A percentile compares a stretch with the other conserved stretches of the same genome.
These are phyloP conservation scores for Physaria fendleri DNA, from an alignment of 345 rosid species.

Conservation along the genomic window DNA sequence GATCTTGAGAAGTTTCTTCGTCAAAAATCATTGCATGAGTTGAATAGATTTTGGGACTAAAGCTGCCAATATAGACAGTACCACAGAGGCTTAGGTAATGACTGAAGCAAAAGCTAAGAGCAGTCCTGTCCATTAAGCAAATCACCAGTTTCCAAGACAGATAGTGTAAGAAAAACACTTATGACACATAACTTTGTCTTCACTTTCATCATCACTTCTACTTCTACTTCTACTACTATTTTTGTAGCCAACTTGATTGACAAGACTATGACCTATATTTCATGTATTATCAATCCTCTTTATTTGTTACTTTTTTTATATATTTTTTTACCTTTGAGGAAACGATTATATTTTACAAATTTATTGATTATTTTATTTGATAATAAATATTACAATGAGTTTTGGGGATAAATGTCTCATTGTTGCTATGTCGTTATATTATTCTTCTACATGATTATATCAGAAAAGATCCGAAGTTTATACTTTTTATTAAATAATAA, in stretches of 20 bases:
- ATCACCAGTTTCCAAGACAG: conserved; percentile 29
- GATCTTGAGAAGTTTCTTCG: conserved; percentile 23
- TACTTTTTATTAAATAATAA: background rate
- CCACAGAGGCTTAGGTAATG: conserved; percentile 12
- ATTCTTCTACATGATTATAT: background rate
- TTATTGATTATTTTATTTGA: background rate
- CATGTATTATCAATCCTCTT: background rate
- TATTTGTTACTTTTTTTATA: background rate
- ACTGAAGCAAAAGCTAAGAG: conserved; percentile 14
- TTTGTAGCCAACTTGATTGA: conserved; percentile 17
- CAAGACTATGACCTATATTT: conserved; percentile 12
- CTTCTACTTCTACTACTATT: conserved; percentile 18
- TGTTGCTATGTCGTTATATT: background rate
- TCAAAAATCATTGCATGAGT: conserved; percentile 22
- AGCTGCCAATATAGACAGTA: conserved; percentile 21
- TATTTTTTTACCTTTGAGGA: background rate
- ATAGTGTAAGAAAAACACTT: conserved; percentile 19
- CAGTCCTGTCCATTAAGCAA: conserved; percentile 4
- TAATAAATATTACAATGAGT: background rate
- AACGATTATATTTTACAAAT: background rate
- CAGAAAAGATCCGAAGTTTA: background rate
- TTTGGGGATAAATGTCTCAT: conserved; percentile 8
- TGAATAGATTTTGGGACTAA: conserved; percentile 19
- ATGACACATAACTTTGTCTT: conserved; percentile 28
- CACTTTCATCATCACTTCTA: conserved; percentile 21